phyloP scores from a whole-genome alignment of 768 basidiomycete species.

The Sistotremastrum niveocremeum region DNA sequence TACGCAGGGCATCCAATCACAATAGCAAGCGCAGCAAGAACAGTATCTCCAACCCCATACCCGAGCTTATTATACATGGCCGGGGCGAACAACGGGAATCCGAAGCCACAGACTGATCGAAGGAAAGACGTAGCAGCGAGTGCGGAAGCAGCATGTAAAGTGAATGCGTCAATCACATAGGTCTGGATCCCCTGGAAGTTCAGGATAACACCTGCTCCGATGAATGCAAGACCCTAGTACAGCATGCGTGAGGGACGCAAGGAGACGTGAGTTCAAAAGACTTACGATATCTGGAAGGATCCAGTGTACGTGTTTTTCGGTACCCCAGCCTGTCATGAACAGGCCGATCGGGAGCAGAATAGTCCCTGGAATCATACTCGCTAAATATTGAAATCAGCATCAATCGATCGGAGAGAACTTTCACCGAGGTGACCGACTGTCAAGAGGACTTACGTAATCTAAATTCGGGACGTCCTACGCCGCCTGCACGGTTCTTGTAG shows the following conservation, averaged over 20 bases:
- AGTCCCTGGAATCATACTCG: constrained; percentile 44
- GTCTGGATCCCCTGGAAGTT: constrained; percentile 50
- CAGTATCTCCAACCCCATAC: constrained; percentile 55
- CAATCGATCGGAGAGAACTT: background rate
- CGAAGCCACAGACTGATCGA: constrained; percentile 56
- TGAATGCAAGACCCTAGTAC: constrained; percentile 37
- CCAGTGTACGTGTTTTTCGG: constrained; percentile 47
- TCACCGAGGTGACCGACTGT: background rate
- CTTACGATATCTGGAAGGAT: constrained; percentile 54
- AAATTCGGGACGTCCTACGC: constrained; percentile 41
- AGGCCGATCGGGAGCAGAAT: constrained; percentile 52
- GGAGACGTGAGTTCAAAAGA: background rate
- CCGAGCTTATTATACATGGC: constrained; percentile 52
- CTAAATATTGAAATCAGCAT: constrained; percentile 20
- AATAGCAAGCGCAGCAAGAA: constrained; percentile 46
- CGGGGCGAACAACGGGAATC: constrained; percentile 67
- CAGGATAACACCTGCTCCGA: constrained; percentile 46
- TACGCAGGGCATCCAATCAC: constrained; percentile 44
- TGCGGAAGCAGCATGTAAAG: constrained; percentile 55
- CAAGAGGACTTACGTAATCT: constrained; percentile 27
- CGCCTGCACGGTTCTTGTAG: constrained; percentile 37
- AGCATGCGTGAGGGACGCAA: too few species aligned
- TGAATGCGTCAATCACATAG: constrained; percentile 56
- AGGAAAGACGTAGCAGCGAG: constrained; percentile 51
- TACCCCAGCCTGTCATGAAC: constrained; percentile 59